Percentiles rank a stretch among this genome's conserved stretches.
Conservation (phyloP, 805 yeast genomes). For the Candida caryicola region DNA sequence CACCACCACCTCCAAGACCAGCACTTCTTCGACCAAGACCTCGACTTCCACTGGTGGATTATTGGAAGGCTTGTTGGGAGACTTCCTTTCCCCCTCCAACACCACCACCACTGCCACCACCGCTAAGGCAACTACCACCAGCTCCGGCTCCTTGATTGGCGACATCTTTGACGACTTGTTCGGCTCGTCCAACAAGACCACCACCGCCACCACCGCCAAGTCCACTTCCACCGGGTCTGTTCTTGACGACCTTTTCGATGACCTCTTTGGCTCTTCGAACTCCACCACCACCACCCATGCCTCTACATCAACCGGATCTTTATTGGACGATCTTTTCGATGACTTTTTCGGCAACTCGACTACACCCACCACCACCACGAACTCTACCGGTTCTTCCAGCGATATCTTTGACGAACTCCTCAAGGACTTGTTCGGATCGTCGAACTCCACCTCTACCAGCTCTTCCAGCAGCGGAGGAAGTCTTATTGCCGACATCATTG, state of each 20-base stretch:
- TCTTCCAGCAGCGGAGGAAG: conserved; percentile 9
- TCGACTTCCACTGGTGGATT: conserved; percentile 1
- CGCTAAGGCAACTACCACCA: conserved; percentile 9
- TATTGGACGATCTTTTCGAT: conserved; percentile 11
- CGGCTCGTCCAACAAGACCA: conserved; percentile 8
- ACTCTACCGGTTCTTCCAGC: conserved; percentile 4
- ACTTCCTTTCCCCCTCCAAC: conserved; percentile 7
- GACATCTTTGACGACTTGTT: conserved; percentile 14
- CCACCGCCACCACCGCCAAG: conserved; percentile 7
- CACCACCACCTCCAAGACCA: conserved; percentile 2
- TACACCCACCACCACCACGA: conserved; percentile 4
- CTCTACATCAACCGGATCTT: conserved; percentile 7
- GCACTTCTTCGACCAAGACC: conserved; percentile 5
- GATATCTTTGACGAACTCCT: conserved; percentile 10
- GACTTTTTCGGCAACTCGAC: conserved; percentile 13
- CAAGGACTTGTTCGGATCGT: conserved; percentile 12
- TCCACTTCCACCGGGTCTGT: conserved; percentile 6
- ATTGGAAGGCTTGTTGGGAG: conserved; percentile 14
- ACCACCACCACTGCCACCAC: conserved; percentile 6
- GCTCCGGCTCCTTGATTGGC: conserved; percentile 3
- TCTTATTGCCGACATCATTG: conserved; percentile 12
- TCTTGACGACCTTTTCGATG: conserved; percentile 9
- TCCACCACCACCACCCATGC: conserved; percentile 10
- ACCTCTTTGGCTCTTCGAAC: conserved; percentile 11
- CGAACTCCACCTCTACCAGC: conserved; percentile 7